Evolutionary conservation across 1,139 yeast genomes (phyloP).

Genomic region (Candida tetrigidarum): DNA sequence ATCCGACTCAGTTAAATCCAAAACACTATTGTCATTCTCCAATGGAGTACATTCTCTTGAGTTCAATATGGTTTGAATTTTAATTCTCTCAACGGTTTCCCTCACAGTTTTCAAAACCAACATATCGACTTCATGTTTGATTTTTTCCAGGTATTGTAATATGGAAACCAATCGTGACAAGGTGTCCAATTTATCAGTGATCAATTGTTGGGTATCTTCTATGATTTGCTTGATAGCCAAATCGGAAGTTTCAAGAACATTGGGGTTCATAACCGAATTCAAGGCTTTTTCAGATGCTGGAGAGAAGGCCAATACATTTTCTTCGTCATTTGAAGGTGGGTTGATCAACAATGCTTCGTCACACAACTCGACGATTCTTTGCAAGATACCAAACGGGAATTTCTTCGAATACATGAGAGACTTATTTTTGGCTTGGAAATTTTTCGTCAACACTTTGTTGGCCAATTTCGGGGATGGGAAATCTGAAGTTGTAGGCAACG

Average conservation of each 20-base stretch:
- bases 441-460: slow-evolving; percentile 28
- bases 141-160: slow-evolving; percentile 75
- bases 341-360: slow-evolving; percentile 78
- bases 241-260: slow-evolving; percentile 52
- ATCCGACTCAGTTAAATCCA: slow-evolving; percentile 12
- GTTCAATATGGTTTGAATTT: slow-evolving; percentile 37
- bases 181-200: slow-evolving; percentile 71
- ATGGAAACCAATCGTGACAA: slow-evolving; percentile 79
- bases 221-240: slow-evolving; percentile 65
- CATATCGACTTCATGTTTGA: slow-evolving; percentile 80
- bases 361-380: slow-evolving; percentile 66
- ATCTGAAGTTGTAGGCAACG: slow-evolving; percentile 40
- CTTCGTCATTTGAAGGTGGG: slow-evolving; percentile 51
- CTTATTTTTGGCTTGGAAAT: slow-evolving; percentile 28
- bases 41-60: slow-evolving; percentile 16
- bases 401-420: slow-evolving; percentile 33
- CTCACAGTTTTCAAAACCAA: slow-evolving; percentile 69
- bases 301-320: slow-evolving; percentile 47
- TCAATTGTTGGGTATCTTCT: slow-evolving; percentile 67
- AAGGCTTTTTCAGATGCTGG: slow-evolving; percentile 77
- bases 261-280: slow-evolving; percentile 45
- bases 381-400: slow-evolving; percentile 73
- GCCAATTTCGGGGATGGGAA: slow-evolving; percentile 27
- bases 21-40: slow-evolving; percentile 3
- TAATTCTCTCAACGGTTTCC: slow-evolving; percentile 60